phyloP scores from a whole-genome alignment of 1,284 basidiomycete genomes.

The Apiotrichum mycotoxinovorans region DNA sequence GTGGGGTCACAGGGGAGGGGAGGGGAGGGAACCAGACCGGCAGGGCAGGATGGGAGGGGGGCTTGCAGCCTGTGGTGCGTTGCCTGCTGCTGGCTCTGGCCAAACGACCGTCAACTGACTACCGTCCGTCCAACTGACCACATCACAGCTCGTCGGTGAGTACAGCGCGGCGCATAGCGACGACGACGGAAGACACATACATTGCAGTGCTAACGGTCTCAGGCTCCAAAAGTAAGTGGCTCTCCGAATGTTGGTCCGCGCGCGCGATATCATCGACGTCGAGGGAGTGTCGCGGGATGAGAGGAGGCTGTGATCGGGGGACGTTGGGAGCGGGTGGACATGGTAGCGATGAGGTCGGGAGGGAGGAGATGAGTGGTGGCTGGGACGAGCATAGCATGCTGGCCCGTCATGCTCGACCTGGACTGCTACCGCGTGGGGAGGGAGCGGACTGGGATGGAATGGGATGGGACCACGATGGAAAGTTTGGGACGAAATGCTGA shows the following conservation, averaged over 20 bases:
- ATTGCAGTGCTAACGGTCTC: not conserved
- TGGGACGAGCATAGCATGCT: no score
- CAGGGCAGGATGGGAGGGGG: no score
- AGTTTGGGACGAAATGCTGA: not conserved
- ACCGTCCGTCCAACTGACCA: constrained; percentile 2
- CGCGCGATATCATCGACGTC: no score
- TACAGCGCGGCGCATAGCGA: no score
- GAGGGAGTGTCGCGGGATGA: not conserved
- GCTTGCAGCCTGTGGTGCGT: no score
- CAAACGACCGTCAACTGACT: not conserved
- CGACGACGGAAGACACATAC: no score
- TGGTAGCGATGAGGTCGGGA: not conserved
- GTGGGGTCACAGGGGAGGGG: no score
- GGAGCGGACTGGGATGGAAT: not conserved
- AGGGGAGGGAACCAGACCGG: no score
- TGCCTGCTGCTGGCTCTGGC: no score
- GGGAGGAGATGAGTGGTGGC: no score
- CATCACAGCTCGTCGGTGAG: constrained; percentile 6
- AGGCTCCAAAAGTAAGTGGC: not conserved
- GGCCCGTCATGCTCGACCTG: no score
- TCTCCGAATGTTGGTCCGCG: not conserved
- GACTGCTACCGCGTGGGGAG: not conserved
- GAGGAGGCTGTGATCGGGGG: not conserved
- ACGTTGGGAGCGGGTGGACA: not conserved
- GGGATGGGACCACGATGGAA: not conserved